These are phyloP conservation scores for Hypericum androsaemum DNA, from an alignment of 345 rosid genomes.

Conservation along the genomic window DNA sequence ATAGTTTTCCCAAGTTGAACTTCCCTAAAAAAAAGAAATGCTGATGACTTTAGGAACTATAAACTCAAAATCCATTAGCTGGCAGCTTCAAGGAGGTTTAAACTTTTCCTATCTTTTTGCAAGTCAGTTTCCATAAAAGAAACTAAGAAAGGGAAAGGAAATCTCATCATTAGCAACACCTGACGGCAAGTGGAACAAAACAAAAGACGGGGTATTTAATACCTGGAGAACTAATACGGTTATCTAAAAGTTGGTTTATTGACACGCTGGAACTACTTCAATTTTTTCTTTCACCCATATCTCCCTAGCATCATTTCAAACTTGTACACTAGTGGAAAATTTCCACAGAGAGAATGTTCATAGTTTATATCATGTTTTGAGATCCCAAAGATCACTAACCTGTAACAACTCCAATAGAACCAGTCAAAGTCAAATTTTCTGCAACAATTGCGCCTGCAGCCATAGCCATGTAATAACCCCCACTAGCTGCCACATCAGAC, in stretches of 20 bases:
- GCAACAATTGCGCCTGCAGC: conserved; percentile 67
- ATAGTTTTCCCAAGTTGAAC: conserved; percentile 70
- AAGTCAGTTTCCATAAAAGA: too few species aligned
- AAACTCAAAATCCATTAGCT: conserved; percentile 1
- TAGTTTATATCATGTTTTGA: too few species aligned
- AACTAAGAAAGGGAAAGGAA: not conserved
- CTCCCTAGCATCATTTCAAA: too few species aligned
- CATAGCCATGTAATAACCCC: conserved; percentile 99
- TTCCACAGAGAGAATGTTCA: too few species aligned
- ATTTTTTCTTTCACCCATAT: too few species aligned
- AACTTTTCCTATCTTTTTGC: not conserved
- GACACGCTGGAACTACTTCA: too few species aligned
- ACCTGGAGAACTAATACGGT: too few species aligned
- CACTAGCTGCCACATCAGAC: conserved; percentile 94
- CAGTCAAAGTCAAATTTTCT: conserved; percentile 74
- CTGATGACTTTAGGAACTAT: not conserved
- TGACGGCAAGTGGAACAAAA: not conserved
- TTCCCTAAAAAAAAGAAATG: conserved; percentile 41
- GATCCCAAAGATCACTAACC: conserved; percentile 24
- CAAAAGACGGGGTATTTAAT: not conserved
- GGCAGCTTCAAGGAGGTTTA: not conserved
- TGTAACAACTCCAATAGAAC: conserved; percentile 91
- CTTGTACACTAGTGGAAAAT: too few species aligned
- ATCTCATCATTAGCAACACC: not conserved
- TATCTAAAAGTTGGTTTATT: too few species aligned